phyloP scores from a whole-genome alignment of 352 stramenopile genomes.

The Pythium coloratum region DNA sequence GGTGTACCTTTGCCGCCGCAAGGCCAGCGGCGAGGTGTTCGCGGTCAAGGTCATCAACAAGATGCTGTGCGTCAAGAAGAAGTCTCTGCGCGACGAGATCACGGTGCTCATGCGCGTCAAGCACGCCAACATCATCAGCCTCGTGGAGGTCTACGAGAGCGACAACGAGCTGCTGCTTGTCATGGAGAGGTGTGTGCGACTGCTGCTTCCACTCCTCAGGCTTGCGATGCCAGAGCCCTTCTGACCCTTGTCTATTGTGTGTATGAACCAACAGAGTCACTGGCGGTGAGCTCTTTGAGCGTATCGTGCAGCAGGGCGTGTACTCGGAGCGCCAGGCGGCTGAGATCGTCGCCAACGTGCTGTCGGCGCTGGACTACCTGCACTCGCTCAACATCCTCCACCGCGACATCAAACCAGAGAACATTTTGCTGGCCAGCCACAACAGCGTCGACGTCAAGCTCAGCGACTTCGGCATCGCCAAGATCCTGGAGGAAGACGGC shows the following conservation, averaged over 20 bases:
- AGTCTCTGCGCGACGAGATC: slow-evolving; percentile 85
- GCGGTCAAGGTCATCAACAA: slow-evolving; percentile 91
- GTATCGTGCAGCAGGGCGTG: slow-evolving; percentile 77
- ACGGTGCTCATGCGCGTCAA: slow-evolving; percentile 83
- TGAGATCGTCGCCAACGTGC: slow-evolving; percentile 72
- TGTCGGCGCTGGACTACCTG: slow-evolving; percentile 71
- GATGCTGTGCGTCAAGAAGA: slow-evolving; percentile 84
- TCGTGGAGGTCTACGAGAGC: slow-evolving; percentile 85
- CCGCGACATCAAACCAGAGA: slow-evolving; percentile 97
- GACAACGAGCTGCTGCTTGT: slow-evolving; percentile 86
- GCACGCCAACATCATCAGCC: slow-evolving; percentile 87
- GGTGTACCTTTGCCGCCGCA: slow-evolving; percentile 82
- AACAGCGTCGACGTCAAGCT: slow-evolving; percentile 79
- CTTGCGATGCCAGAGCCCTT: not conserved
- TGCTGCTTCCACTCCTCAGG: not conserved
- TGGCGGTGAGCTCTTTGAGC: slow-evolving; percentile 82
- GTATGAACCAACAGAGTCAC: slow-evolving; percentile 47
- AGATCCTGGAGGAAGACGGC: slow-evolving; percentile 79
- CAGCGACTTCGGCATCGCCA: slow-evolving; percentile 84
- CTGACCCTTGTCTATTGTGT: not conserved
- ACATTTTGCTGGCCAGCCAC: slow-evolving; percentile 88
- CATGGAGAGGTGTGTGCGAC: slow-evolving; percentile 61
- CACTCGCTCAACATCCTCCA: slow-evolving; percentile 91
- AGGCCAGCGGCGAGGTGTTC: slow-evolving; percentile 80
- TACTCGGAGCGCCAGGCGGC: slow-evolving; percentile 82